Evolutionary conservation across 306 rosid species (phyloP), one percentile per base, ranked within the genome.

Genomic region (Arachis stenosperma): DNA sequence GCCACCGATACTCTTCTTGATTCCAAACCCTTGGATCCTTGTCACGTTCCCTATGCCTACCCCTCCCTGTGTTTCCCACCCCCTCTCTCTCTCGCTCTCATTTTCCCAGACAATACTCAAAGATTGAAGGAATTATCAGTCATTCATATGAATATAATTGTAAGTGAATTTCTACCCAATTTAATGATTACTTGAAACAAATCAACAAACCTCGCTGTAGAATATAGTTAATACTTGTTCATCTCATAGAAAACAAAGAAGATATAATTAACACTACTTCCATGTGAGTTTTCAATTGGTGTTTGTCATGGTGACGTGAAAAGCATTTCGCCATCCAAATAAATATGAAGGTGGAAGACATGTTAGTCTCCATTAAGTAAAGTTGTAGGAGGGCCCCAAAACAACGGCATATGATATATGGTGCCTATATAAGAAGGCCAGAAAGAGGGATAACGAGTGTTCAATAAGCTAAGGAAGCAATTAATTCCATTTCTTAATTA

Each of bases 401-500:
- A 57, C 42, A 43, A 71, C 7, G 14, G 75, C 61, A 75, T 75
- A 39, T 59, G 83, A 71, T 79, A 39, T 78, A 70, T 12, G 14
- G 2, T 33, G 37, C 3, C 37, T 33, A 33, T 4, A 48, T 11
- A 9, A 69, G 29, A 30, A 48, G 29, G 9, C 9, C n/a, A 9
- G 12, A 65, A 48, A 56, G 39, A 57, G 27, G 41, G 70, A 69
- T 61, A 69, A 52, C 40, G 33, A 47, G 41, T 65, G 57, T 15
- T 65, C 14, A 61, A 70, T 1, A 39, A 68, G 27, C 17, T 17
- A 17, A 17, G 17, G 7, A 59, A 43, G 27, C 77, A 75, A 46
- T 33, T 66, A 81, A 51, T 10, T 71, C 78, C 71, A 59, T 75
- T 71, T 72, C 78, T 80, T 79, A 81, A 17, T 17, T 17, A 17